Conservation (phyloP, 192 early-diverging fungal species). For the Coemansia guatemalensis region DNA sequence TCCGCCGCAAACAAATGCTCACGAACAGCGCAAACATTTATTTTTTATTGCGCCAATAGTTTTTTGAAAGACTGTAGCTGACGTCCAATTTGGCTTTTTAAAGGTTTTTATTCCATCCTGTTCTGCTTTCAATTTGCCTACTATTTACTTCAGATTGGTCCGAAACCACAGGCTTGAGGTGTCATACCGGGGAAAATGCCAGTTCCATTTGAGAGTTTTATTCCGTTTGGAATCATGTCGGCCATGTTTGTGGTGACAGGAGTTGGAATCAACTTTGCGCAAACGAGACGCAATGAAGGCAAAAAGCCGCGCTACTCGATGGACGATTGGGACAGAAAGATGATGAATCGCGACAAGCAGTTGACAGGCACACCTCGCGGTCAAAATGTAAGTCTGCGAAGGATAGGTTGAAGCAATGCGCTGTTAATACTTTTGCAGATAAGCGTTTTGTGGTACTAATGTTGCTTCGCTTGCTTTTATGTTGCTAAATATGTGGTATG, state of each 20-base stretch:
- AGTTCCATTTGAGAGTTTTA: conserved; percentile 74
- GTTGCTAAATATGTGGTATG: background rate
- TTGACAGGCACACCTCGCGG: conserved; percentile 70
- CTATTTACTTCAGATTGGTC: too few species aligned
- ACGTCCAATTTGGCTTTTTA: too few species aligned
- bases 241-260: conserved; percentile 66
- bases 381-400: conserved; percentile 41
- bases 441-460: too few species aligned
- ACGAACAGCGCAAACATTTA: too few species aligned
- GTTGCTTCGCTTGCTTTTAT: too few species aligned
- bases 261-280: conserved; percentile 57
- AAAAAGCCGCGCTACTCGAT: conserved; percentile 66
- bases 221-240: conserved; percentile 73
- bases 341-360: conserved; percentile 76
- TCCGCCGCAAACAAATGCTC: too few species aligned
- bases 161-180: too few species aligned
- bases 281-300: conserved; percentile 61
- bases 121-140: too few species aligned
- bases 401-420: background rate
- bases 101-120: too few species aligned
- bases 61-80: too few species aligned
- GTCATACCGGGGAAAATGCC: conserved; percentile 57
- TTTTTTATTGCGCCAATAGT: too few species aligned
- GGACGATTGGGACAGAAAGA: conserved; percentile 74
- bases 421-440: too few species aligned